phyloP scores from a whole-genome alignment of 345 rosid genomes.

The rapeseed (Brassica napus) region DNA sequence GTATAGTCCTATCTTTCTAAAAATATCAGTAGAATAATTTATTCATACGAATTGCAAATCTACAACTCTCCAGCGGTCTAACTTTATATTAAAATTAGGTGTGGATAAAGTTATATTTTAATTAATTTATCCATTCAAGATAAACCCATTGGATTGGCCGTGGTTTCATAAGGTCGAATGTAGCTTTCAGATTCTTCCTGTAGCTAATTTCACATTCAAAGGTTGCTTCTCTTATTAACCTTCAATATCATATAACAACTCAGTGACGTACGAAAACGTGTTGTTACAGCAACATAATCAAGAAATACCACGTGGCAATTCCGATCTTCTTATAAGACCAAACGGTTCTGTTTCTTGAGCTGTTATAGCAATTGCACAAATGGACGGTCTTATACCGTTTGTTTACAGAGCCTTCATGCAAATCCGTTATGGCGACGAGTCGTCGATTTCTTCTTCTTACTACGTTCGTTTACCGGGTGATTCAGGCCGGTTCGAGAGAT shows the following conservation, averaged over 20 bases:
- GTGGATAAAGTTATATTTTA: constrained; percentile 6
- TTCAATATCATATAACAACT: constrained; percentile 10
- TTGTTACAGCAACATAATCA: constrained; percentile 30
- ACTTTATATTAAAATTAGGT: constrained; percentile 1
- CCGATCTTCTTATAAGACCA: constrained; percentile 11
- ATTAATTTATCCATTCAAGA: constrained; percentile 2
- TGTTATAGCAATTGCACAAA: constrained; percentile 25
- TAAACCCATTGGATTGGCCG: constrained; percentile 32
- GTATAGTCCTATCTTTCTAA: too few species aligned
- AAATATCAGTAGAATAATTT: not conserved
- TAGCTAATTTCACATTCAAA: constrained; percentile 38
- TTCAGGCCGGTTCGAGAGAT: constrained; percentile 66
- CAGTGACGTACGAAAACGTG: constrained; percentile 36
- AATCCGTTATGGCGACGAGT: constrained; percentile 58
- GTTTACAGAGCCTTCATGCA: constrained; percentile 66
- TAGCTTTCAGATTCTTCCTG: constrained; percentile 31
- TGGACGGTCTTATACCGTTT: constrained; percentile 87
- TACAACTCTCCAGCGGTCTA: constrained; percentile 12
- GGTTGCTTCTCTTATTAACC: constrained; percentile 36
- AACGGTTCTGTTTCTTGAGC: constrained; percentile 11
- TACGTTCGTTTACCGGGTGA: constrained; percentile 89
- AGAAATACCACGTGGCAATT: constrained; percentile 7
- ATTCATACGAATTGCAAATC: not conserved
- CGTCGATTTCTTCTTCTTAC: constrained; percentile 42
- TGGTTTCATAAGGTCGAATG: constrained; percentile 30